phyloP scores from a whole-genome alignment of 345 rosid genomes.

The Bruguiera sexangula region DNA sequence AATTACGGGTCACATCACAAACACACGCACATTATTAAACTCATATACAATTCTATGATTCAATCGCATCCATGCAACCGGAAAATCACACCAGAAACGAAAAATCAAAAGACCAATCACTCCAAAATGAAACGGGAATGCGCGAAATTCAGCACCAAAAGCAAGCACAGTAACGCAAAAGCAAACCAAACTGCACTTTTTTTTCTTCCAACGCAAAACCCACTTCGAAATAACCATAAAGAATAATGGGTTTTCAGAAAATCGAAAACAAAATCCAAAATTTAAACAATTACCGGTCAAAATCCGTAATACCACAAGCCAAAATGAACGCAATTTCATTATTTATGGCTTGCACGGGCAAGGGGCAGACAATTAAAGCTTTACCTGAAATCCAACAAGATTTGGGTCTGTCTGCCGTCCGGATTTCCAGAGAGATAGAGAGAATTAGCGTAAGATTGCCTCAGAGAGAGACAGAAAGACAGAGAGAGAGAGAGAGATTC shows the following conservation, averaged over 20 bases:
- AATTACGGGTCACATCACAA: neutral
- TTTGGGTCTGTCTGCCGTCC: slow-evolving; percentile 21
- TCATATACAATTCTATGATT: neutral
- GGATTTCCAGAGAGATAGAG: slow-evolving; percentile 7
- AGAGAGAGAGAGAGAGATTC: slow-evolving; percentile 13
- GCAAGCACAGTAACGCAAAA: slow-evolving; percentile 2
- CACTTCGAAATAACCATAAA: slow-evolving; percentile 15
- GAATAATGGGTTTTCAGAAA: slow-evolving; percentile 11
- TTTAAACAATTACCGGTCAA: neutral
- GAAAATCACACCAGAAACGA: neutral
- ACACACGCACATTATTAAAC: neutral
- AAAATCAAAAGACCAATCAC: neutral
- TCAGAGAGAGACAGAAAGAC: slow-evolving; percentile 5
- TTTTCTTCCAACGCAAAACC: slow-evolving; percentile 18
- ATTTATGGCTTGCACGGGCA: slow-evolving; percentile 3
- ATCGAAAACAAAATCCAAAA: slow-evolving; percentile 8
- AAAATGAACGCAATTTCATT: slow-evolving; percentile 1
- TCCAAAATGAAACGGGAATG: slow-evolving; percentile 8
- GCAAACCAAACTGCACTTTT: slow-evolving; percentile 8
- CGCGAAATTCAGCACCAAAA: slow-evolving; percentile 14
- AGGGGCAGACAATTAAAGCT: neutral
- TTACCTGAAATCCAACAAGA: slow-evolving; percentile 33
- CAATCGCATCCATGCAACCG: neutral
- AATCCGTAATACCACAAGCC: neutral
- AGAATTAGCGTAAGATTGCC: slow-evolving; percentile 19